phyloP scores from a whole-genome alignment of 768 basidiomycete genomes.

The Panaeolus cyanescens region DNA sequence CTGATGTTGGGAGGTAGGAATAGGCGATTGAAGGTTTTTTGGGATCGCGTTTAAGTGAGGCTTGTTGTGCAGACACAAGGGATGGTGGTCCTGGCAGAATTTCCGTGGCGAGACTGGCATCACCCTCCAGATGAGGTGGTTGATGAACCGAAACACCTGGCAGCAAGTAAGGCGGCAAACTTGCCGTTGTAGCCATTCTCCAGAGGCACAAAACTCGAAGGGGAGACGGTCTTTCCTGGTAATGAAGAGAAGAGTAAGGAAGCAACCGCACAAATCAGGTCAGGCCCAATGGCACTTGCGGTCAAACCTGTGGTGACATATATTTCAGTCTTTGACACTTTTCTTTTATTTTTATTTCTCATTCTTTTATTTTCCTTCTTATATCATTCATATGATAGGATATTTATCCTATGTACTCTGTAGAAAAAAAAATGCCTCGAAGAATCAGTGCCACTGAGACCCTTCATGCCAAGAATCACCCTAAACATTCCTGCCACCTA shows the following conservation, averaged over 20 bases:
- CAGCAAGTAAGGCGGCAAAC: constrained; percentile 70
- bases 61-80: constrained; percentile 68
- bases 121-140: constrained; percentile 81
- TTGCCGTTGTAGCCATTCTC: constrained; percentile 74
- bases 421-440: too few relatives aligned
- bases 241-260: constrained; percentile 30
- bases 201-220: constrained; percentile 21
- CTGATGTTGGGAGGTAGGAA: constrained; percentile 82
- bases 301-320: constrained; percentile 6
- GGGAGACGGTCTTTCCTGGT: constrained; percentile 19
- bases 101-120: constrained; percentile 83
- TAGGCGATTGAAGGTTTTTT: constrained; percentile 69
- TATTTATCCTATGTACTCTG: too few relatives aligned
- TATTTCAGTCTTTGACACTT: constrained; percentile 18
- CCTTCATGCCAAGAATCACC: not conserved
- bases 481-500: not conserved
- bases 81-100: constrained; percentile 88
- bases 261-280: constrained; percentile 39
- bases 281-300: constrained; percentile 23
- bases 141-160: constrained; percentile 74
- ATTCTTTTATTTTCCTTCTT: too few relatives aligned
- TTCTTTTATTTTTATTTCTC: constrained; percentile 6
- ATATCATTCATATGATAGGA: too few relatives aligned
- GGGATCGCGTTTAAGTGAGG: constrained; percentile 75
- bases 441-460: not conserved